Evolutionary conservation across 306 rosid genomes (phyloP).

Genomic region (Cucumis cinereus): DNA sequence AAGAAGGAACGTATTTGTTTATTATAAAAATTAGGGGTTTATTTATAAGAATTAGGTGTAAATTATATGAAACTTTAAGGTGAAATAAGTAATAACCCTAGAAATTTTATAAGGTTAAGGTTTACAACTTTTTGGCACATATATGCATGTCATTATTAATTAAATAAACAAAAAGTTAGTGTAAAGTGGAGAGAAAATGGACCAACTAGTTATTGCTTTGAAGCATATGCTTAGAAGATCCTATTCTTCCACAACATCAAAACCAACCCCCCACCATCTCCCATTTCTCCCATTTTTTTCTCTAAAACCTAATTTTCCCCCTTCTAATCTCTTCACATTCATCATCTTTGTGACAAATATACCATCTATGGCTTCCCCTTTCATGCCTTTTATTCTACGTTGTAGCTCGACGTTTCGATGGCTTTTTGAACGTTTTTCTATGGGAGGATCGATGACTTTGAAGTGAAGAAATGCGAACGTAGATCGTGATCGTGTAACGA

Average conservation of each 20-base stretch:
- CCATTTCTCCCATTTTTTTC: background rate
- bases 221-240: slow-evolving; percentile 17
- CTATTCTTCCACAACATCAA: slow-evolving; percentile 7
- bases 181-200: slow-evolving; percentile 7
- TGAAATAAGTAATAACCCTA: no score
- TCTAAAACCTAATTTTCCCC: background rate
- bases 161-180: background rate
- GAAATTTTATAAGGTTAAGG: background rate
- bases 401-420: background rate
- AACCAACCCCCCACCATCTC: background rate
- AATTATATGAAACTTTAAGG: no score
- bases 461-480: background rate
- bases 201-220: slow-evolving; percentile 12
- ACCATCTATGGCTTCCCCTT: slow-evolving; percentile 1
- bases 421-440: background rate
- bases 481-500: background rate
- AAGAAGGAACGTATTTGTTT: no score
- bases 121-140: background rate
- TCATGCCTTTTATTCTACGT: background rate
- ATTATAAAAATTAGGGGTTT: no score
- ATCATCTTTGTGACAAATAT: background rate
- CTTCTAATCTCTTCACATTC: background rate
- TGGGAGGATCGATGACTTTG: background rate
- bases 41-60: no score
- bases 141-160: background rate